These are phyloP conservation scores for Gaillardinia entomophila DNA, from an alignment of 805 yeast genomes.

Conservation along the genomic window DNA sequence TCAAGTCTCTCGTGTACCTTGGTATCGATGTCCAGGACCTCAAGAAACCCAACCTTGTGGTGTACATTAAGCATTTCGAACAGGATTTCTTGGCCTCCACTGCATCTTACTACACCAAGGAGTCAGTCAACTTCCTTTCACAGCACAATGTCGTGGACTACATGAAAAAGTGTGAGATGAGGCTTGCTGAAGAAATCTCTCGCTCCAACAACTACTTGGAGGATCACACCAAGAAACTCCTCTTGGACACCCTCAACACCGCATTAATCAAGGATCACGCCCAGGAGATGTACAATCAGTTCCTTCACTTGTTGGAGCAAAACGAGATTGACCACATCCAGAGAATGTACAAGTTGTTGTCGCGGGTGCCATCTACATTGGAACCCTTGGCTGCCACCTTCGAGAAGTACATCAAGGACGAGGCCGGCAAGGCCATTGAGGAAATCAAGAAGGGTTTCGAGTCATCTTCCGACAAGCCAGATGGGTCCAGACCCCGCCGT, in stretches of 20 bases:
- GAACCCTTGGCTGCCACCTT: slow-evolving; percentile 71
- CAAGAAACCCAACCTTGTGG: slow-evolving; percentile 75
- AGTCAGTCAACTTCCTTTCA: slow-evolving; percentile 59
- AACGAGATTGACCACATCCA: slow-evolving; percentile 67
- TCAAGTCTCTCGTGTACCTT: slow-evolving; percentile 79
- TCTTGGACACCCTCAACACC: slow-evolving; percentile 69
- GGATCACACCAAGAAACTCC: slow-evolving; percentile 72
- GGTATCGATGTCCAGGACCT: slow-evolving; percentile 90
- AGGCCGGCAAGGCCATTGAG: slow-evolving; percentile 46
- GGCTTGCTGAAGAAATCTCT: slow-evolving; percentile 78
- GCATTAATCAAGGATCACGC: slow-evolving; percentile 79
- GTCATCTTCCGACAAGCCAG: slow-evolving; percentile 10
- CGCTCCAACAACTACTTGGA: slow-evolving; percentile 77
- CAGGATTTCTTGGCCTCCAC: slow-evolving; percentile 67
- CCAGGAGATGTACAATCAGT: slow-evolving; percentile 68
- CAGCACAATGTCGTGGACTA: slow-evolving; percentile 85
- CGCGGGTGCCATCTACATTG: slow-evolving; percentile 73
- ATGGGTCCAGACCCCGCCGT: slow-evolving; percentile 12
- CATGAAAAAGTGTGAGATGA: slow-evolving; percentile 75
- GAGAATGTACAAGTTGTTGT: slow-evolving; percentile 69
- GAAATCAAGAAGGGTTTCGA: slow-evolving; percentile 39
- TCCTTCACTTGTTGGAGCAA: slow-evolving; percentile 67
- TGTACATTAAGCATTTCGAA: slow-evolving; percentile 79
- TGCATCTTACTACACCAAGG: slow-evolving; percentile 58
- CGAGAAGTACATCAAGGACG: slow-evolving; percentile 60